Conservation (phyloP, 768 basidiomycete species). For the Auriscalpium microsporum region DNA sequence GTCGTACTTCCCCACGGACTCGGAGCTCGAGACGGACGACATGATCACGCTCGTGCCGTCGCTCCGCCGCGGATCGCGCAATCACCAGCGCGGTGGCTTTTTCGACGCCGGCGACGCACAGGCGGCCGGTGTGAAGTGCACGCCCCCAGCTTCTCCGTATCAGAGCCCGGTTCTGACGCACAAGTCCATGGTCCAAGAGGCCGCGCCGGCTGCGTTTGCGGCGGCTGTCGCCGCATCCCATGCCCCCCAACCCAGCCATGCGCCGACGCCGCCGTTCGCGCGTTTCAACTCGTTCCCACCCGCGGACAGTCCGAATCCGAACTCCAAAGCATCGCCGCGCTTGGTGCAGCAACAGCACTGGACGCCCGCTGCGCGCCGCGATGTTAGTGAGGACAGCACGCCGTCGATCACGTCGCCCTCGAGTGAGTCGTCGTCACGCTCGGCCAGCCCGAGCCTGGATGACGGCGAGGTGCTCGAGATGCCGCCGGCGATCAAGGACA, state of each 20-base stretch:
- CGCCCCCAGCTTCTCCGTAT: slow-evolving; percentile 9
- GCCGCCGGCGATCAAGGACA: background rate
- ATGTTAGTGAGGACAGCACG: slow-evolving; percentile 9
- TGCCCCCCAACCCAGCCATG: background rate
- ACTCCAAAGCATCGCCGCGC: background rate
- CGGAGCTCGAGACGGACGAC: slow-evolving; percentile 8
- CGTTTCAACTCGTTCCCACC: slow-evolving; percentile 15
- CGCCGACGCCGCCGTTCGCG: background rate
- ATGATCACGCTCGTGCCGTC: slow-evolving; percentile 8
- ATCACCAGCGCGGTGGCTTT: background rate
- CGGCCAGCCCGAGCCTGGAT: slow-evolving; percentile 9
- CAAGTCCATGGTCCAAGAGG: background rate
- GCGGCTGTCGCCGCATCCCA: background rate
- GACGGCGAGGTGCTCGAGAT: slow-evolving; percentile 1
- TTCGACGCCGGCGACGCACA: background rate
- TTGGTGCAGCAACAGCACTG: background rate
- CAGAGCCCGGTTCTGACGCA: slow-evolving; percentile 1
- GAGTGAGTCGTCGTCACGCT: slow-evolving; percentile 10
- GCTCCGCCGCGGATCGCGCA: slow-evolving; percentile 1
- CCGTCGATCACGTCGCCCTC: slow-evolving; percentile 7
- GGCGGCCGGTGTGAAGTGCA: slow-evolving; percentile 6
- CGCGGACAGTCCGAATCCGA: background rate
- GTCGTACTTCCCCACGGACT: slow-evolving; percentile 6
- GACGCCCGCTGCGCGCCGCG: background rate
- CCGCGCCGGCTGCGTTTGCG: background rate